These are phyloP conservation scores for Vitis cinerea DNA, from an alignment of 164 flowering plant species.

Conservation along the genomic window DNA sequence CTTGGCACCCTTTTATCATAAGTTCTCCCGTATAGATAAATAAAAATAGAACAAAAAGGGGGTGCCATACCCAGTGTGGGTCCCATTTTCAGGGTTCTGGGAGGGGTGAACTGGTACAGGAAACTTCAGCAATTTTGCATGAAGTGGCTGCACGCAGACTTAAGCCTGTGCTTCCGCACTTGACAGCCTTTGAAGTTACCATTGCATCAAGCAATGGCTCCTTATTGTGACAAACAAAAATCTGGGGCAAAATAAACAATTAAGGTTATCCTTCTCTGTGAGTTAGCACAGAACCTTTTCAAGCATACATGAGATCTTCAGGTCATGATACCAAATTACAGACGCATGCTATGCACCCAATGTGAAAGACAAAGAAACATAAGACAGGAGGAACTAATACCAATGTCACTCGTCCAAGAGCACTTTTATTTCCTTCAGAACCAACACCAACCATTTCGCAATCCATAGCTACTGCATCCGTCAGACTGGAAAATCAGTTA, in stretches of 20 bases:
- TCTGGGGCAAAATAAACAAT: neutral
- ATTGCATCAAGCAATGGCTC: too few species aligned
- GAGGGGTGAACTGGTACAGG: too few species aligned
- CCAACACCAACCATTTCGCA: slow-evolving; percentile 98
- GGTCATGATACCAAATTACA: neutral
- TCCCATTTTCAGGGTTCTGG: too few species aligned
- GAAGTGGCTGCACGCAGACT: too few species aligned
- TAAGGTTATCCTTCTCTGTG: neutral
- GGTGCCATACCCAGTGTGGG: too few species aligned
- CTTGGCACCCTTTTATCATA: too few species aligned
- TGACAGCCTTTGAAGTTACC: too few species aligned
- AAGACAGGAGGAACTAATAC: slow-evolving; percentile 33
- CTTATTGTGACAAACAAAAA: too few species aligned
- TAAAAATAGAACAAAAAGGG: too few species aligned
- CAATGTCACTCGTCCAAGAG: slow-evolving; percentile 88
- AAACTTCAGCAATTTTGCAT: too few species aligned
- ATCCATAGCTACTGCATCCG: slow-evolving; percentile 82
- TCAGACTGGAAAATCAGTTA: slow-evolving; percentile 45
- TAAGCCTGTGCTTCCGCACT: too few species aligned
- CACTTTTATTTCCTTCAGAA: slow-evolving; percentile 76
- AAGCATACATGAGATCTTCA: neutral
- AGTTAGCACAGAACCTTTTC: neutral
- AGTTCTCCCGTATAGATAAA: too few species aligned
- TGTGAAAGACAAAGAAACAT: neutral
- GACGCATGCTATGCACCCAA: neutral